phyloP scores from a whole-genome alignment of 345 rosid genomes.

The Citrus australasica region DNA sequence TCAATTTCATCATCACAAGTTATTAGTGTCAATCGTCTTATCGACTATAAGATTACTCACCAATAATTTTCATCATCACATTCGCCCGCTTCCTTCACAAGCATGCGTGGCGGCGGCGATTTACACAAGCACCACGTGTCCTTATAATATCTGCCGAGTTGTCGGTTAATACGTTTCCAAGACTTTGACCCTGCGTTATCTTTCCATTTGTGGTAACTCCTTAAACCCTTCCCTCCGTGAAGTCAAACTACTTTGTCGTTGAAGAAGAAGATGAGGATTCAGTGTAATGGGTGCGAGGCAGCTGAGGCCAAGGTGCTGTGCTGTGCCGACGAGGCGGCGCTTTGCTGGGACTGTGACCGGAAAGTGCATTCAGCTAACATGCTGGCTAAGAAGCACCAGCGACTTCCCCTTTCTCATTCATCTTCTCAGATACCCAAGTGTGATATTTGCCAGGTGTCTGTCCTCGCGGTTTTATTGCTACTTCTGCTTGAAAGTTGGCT shows the following conservation, averaged over 20 bases:
- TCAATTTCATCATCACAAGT: too few species aligned
- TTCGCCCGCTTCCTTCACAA: background rate
- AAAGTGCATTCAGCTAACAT: slow-evolving; percentile 37
- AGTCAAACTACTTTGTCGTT: background rate
- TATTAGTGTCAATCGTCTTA: too few species aligned
- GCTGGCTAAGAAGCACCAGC: slow-evolving; percentile 28
- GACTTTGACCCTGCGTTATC: background rate
- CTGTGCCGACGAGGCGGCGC: slow-evolving; percentile 40
- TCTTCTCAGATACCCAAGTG: slow-evolving; percentile 24
- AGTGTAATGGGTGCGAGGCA: slow-evolving; percentile 35
- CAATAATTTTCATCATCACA: background rate
- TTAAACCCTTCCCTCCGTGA: background rate
- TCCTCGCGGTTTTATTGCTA: background rate
- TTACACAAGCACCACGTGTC: background rate
- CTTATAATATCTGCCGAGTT: background rate
- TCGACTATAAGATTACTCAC: background rate
- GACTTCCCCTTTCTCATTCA: slow-evolving; percentile 21
- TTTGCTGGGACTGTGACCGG: slow-evolving; percentile 39
- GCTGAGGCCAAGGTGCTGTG: slow-evolving; percentile 42
- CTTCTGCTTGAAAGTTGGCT: background rate
- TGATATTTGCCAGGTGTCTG: slow-evolving; percentile 34
- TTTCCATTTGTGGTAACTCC: background rate
- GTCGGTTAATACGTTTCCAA: background rate
- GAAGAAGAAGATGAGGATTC: slow-evolving; percentile 27
- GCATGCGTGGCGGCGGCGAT: background rate